Base-by-base conservation (phyloP, 1,139 yeast species). In the Suhomyces bribrorum region DNA sequence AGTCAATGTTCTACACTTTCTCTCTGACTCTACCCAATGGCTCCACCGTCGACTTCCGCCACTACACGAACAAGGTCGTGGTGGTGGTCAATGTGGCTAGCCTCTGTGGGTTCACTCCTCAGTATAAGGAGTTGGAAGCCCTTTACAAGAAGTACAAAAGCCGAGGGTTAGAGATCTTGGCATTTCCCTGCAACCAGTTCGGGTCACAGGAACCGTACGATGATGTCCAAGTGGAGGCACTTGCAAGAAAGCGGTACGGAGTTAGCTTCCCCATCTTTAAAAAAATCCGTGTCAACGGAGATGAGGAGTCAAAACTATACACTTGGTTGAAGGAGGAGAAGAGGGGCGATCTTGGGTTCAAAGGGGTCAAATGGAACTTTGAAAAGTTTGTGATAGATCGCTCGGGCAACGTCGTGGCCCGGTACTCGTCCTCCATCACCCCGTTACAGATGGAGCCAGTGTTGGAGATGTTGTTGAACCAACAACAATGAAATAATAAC, bases 321-420 rank as follows among this genome's bases (percentile, higher is more conserved):
- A 41, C 47, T 3, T 66, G 46, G 42, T 53, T 72, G 38, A 72
- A 71, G 44, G 36, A 27, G 5, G 29, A 54, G 29, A 44, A 51
- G 29, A 42, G 50, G 5, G 95, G 94, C 14, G 51, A 77, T 11
- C 62, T 89, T 32, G 96, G 96, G 12, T 81, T 88, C 61, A 74
- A 72, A 44, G 92, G 95, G 22, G 77, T 90, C 52, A 81, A 86
- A 61, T 92, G 97, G 98, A 92, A 92, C 69, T 92, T 90, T 59
- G 97, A 90, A 62, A 92, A 92, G 70, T 92, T 92, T 66, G 54
- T 92, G 37, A 61, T 92, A 38, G 82, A 83, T 59, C 74, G 75
- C 53, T 54, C 78, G 2, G 98, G 98, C 36, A 59, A 76, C 1
- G 96, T 89, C 30, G 78, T 77, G 32, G 73, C 71, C 41, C 77